Base-by-base conservation (phyloP, 352 stramenopile species). In the Globisporangium irregulare region DNA sequence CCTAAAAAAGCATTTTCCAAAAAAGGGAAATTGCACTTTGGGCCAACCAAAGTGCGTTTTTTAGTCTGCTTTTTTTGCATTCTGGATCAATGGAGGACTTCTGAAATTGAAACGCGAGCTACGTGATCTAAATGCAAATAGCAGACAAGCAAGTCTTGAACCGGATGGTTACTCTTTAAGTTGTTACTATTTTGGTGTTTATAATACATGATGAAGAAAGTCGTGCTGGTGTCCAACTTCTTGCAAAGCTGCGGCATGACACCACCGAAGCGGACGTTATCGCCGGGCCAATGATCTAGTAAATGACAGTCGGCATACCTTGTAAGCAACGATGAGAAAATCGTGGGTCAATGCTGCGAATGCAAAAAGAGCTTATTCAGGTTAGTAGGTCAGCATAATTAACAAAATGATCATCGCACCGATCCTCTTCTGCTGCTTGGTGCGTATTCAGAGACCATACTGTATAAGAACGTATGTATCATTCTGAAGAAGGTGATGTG, bases 151-250 rank as follows among this genome's bases (percentile, higher is more conserved):
- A 3, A 48, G 38, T 8, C 14, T 20, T 48, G 15, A 15, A 18
- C 14, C 5, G 14, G 20, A 8, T 20, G 38, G 4, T 4, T n/a
- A 0, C 38, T 48, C 4, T 8, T 48, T 14, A 20, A 4, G 38
- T n/a, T 14, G 8, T 8, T n/a, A 15, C 7, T 20, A 18, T n/a
- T 20, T 25, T 59, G 53, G 1, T 25, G 5, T 5, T 24, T 14
- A 3, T 10, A 3, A 29, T 2, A 43, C 9, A 43, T 24, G 12
- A 60, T 60, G 54, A 41, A 27, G 54, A 32, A 32, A 43, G 54
- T 60, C 54, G 27, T 60, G 6, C 9, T 60, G 54, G 29, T 27
- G 54, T 38, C 27, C 54, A 60, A 60, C 12, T 43, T 60, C 27
- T n/a, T 60, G 54, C 54, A 43, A 43, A 60, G 54, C 54, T 60